These are phyloP conservation scores for Withania somnifera DNA, from an alignment of 305 asterid species.

Conservation along the genomic window DNA sequence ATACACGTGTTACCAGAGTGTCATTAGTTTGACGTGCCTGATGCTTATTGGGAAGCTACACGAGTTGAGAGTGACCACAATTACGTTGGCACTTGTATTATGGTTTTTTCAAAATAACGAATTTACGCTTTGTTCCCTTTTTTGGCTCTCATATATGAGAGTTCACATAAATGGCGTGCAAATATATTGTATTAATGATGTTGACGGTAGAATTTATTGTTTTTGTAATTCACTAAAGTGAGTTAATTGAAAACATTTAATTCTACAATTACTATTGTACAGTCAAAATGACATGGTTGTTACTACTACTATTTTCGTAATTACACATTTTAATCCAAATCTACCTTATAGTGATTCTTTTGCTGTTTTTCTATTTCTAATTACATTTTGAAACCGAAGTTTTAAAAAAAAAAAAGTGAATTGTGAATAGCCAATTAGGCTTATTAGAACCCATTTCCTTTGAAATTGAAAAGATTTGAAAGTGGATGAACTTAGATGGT, in stretches of 20 bases:
- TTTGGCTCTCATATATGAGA: neutral
- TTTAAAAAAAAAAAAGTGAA: neutral
- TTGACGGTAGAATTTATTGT: neutral
- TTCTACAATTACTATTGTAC: neutral
- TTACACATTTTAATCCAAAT: neutral
- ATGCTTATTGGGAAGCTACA: constrained; percentile 27
- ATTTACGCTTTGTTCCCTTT: neutral
- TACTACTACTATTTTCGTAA: neutral
- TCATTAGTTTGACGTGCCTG: constrained; percentile 52
- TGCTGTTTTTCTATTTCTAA: neutral
- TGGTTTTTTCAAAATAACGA: neutral
- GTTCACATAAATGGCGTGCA: neutral
- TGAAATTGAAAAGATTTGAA: neutral
- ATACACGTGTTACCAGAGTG: constrained; percentile 19
- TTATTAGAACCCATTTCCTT: neutral
- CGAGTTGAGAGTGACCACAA: constrained; percentile 21
- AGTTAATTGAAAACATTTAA: neutral
- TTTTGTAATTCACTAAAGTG: neutral
- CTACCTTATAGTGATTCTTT: neutral
- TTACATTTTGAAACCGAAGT: neutral
- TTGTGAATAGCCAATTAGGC: neutral
- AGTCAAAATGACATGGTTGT: neutral
- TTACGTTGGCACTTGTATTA: constrained; percentile 12
- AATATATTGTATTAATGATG: neutral
- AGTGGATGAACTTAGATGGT: neutral